Percentiles rank a stretch among this genome's conserved stretches.
Evolutionary conservation across 192 early-diverging fungal species (phyloP).

Genomic region (Backusella sp.): DNA sequence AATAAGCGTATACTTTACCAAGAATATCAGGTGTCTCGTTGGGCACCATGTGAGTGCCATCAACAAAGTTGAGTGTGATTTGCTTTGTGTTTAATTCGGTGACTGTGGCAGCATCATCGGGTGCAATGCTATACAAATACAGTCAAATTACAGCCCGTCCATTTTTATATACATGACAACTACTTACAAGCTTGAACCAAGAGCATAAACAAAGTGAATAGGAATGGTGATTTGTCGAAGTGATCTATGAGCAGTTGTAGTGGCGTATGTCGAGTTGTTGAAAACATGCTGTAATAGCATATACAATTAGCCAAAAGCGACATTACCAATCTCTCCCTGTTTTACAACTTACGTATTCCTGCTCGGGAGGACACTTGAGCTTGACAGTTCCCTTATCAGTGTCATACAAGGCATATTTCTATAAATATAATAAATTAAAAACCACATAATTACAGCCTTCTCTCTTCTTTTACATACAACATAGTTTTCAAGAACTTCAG

Average conservation of each 20-base stretch:
- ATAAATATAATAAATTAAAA: neutral
- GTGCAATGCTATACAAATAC: neutral
- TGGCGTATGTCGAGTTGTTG: slow-evolving; percentile 11
- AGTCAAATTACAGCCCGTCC: neutral
- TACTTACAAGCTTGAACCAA: slow-evolving; percentile 41
- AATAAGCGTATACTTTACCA: slow-evolving; percentile 22
- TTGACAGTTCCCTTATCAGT: slow-evolving; percentile 37
- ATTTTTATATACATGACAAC: neutral
- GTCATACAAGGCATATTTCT: slow-evolving; percentile 48
- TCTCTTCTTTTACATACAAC: slow-evolving; percentile 39
- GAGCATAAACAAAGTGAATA: slow-evolving; percentile 39
- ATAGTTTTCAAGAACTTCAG: slow-evolving; percentile 51
- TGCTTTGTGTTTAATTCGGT: slow-evolving; percentile 11
- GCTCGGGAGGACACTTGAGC: slow-evolving; percentile 43
- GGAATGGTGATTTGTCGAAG: slow-evolving; percentile 38
- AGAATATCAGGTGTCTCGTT: slow-evolving; percentile 40
- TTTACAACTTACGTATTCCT: slow-evolving; percentile 41
- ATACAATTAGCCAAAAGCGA: neutral
- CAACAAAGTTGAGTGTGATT: slow-evolving; percentile 24
- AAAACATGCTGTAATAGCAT: slow-evolving; percentile 11
- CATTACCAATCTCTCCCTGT: neutral
- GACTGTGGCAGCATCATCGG: slow-evolving; percentile 24
- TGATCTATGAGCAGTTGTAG: slow-evolving; percentile 26
- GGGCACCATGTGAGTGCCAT: slow-evolving; percentile 40
- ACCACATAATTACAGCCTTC: neutral